phyloP scores from a whole-genome alignment of 441 rosid genomes.

The Gossypium davidsonii region DNA sequence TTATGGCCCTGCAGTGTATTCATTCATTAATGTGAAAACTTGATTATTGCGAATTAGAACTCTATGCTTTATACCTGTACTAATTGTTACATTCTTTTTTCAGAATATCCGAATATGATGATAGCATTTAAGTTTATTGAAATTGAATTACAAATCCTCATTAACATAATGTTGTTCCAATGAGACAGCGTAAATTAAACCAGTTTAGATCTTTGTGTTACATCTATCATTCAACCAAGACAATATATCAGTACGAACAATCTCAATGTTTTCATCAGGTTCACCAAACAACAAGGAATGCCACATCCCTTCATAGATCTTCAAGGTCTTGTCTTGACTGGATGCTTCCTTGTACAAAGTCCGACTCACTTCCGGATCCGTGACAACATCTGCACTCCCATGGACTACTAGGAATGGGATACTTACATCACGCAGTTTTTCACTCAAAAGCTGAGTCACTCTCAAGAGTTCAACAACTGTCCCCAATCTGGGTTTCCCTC shows the following conservation, averaged over 20 bases:
- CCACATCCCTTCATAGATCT: slow-evolving; percentile 76
- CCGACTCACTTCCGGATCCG: slow-evolving; percentile 76
- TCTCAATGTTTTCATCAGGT: slow-evolving; percentile 51
- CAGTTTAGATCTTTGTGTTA: slow-evolving; percentile 11
- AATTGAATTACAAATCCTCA: background rate
- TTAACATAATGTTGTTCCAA: background rate
- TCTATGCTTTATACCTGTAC: background rate
- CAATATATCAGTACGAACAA: slow-evolving; percentile 48
- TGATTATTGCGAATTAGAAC: background rate
- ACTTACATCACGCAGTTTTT: slow-evolving; percentile 43
- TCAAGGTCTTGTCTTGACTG: slow-evolving; percentile 60
- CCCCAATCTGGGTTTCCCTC: slow-evolving; percentile 74
- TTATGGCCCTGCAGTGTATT: background rate
- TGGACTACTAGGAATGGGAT: slow-evolving; percentile 70
- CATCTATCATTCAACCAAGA: slow-evolving; percentile 61
- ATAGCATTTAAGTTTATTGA: background rate
- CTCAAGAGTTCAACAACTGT: slow-evolving; percentile 69
- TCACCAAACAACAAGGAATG: slow-evolving; percentile 80
- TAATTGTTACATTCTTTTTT: background rate
- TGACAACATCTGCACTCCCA: slow-evolving; percentile 76
- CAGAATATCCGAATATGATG: background rate
- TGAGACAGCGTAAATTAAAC: background rate
- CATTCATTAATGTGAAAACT: background rate
- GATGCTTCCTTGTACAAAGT: slow-evolving; percentile 47
- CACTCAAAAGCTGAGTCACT: slow-evolving; percentile 51